A percentile compares a stretch with the other conserved stretches of the same genome.
These are phyloP conservation scores for Candida sanyiensis DNA, from an alignment of 805 yeast genomes.

Conservation along the genomic window DNA sequence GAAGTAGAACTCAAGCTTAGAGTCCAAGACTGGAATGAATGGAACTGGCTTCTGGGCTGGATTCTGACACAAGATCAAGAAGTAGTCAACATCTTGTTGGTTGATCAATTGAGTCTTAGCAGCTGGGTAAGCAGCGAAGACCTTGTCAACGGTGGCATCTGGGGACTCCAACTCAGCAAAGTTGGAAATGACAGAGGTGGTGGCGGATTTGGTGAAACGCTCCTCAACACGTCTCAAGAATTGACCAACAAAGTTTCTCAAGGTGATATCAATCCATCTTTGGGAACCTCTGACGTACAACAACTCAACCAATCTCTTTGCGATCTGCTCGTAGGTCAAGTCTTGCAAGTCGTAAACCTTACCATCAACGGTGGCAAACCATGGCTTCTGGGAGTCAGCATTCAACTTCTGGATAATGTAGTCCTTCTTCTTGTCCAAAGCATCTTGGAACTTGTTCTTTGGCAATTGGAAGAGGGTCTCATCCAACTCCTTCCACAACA, in stretches of 20 bases:
- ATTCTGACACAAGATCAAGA: conserved; percentile 73
- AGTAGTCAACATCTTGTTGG: conserved; percentile 93
- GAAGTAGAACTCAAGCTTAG: conserved; percentile 91
- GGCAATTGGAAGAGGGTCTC: conserved; percentile 89
- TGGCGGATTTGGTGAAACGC: conserved; percentile 64
- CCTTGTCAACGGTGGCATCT: conserved; percentile 46
- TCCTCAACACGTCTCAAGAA: conserved; percentile 94
- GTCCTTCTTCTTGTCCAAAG: conserved; percentile 76
- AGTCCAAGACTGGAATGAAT: conserved; percentile 91
- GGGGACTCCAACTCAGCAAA: conserved; percentile 68
- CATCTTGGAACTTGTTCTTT: conserved; percentile 77
- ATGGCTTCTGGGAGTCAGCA: conserved; percentile 95
- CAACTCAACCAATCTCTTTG: conserved; percentile 80
- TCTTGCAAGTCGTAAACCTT: conserved; percentile 89
- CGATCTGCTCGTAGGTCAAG: conserved; percentile 92
- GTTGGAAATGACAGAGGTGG: conserved; percentile 69
- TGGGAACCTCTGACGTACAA: conserved; percentile 72
- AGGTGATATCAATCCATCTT: conserved; percentile 83
- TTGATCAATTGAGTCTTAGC: conserved; percentile 79
- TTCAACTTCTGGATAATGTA: conserved; percentile 81
- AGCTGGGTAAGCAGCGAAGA: conserved; percentile 65
- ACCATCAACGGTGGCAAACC: conserved; percentile 76
- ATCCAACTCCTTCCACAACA: conserved; percentile 96
- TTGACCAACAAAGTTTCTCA: conserved; percentile 82
- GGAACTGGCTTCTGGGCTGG: conserved; percentile 97